phyloP scores from a whole-genome alignment of 2,329 filamentous ascomycete species.

The Trichophyton benhamiae region DNA sequence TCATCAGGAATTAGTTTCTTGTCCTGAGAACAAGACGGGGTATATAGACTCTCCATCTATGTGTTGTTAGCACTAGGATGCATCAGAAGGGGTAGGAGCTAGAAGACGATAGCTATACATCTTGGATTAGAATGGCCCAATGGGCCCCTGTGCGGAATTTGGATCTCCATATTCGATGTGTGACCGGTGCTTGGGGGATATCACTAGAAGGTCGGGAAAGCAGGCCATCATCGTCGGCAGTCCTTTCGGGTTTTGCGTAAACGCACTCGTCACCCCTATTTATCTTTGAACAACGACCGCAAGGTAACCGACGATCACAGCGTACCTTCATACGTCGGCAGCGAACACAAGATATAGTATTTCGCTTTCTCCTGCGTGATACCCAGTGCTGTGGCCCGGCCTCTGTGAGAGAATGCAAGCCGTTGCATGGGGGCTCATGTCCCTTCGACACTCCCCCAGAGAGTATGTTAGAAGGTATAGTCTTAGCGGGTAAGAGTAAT shows the following conservation, averaged over 20 bases:
- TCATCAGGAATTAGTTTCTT: neutral
- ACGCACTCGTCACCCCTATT: slow-evolving; percentile 7
- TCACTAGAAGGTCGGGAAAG: neutral
- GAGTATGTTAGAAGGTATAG: neutral
- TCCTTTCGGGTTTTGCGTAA: neutral
- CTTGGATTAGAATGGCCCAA: slow-evolving; percentile 8
- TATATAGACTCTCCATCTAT: slow-evolving; percentile 11
- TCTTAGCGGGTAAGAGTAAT: neutral
- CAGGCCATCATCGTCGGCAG: neutral
- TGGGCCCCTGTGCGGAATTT: slow-evolving; percentile 9
- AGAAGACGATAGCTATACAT: slow-evolving; percentile 1
- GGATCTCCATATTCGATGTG: slow-evolving; percentile 7
- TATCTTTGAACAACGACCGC: slow-evolving; percentile 7
- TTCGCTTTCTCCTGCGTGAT: slow-evolving; percentile 7
- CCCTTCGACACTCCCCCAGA: neutral
- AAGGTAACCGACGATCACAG: slow-evolving; percentile 9
- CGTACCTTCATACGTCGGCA: slow-evolving; percentile 11
- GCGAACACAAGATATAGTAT: slow-evolving; percentile 8
- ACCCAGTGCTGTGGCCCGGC: neutral
- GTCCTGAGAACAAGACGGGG: slow-evolving; percentile 9
- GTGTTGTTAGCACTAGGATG: neutral
- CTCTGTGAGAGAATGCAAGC: neutral
- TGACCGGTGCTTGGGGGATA: slow-evolving; percentile 5
- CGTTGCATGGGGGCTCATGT: neutral
- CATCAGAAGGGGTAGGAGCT: neutral